Percentiles rank a stretch among this genome's conserved stretches.
Conservation (phyloP, 1,284 basidiomycete genomes). For the Leccinum fallax region DNA sequence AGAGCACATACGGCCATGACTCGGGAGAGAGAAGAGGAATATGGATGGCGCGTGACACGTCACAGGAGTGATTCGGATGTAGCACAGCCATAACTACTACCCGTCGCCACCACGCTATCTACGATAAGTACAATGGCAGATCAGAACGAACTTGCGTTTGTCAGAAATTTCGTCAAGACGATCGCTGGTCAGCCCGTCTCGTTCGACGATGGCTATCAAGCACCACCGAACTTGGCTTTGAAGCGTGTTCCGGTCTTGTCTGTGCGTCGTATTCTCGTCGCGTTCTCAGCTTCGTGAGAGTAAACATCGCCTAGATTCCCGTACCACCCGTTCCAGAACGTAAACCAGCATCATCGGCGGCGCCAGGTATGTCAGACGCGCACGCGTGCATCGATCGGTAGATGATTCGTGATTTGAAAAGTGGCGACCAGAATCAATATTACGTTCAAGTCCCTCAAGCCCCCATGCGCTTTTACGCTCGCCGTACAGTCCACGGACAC, state of each 20-base stretch:
- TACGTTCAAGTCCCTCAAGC: constrained; percentile 89
- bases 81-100: constrained; percentile 15
- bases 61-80: constrained; percentile 25
- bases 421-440: constrained; percentile 56
- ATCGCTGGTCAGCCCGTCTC: constrained; percentile 69
- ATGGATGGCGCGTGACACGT: constrained; percentile 25
- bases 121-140: constrained; percentile 51
- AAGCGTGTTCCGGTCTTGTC: constrained; percentile 74
- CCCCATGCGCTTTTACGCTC: constrained; percentile 74
- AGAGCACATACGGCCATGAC: constrained; percentile 32
- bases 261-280: constrained; percentile 43
- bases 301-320: constrained; percentile 46
- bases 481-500: constrained; percentile 75
- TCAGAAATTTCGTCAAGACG: constrained; percentile 71
- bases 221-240: constrained; percentile 69
- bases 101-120: constrained; percentile 7
- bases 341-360: constrained; percentile 38
- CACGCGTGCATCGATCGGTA: constrained; percentile 14
- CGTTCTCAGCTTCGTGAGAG: not conserved
- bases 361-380: constrained; percentile 38
- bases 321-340: constrained; percentile 60
- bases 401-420: constrained; percentile 21
- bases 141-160: constrained; percentile 69
- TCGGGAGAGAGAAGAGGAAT: not conserved
- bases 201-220: constrained; percentile 76